phyloP scores from a whole-genome alignment of 2,329 filamentous ascomycete genomes.

The Trichoderma sp. region DNA sequence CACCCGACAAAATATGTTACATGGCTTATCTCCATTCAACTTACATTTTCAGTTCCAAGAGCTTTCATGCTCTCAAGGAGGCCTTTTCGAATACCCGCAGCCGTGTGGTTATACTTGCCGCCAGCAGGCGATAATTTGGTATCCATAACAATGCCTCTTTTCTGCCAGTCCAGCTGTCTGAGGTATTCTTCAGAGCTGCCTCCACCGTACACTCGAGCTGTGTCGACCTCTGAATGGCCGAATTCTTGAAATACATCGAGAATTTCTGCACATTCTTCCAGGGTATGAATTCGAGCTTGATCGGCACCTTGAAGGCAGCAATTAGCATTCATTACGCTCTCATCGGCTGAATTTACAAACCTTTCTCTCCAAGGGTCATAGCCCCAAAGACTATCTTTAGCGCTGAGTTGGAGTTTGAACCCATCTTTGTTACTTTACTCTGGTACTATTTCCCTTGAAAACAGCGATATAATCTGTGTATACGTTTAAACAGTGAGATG shows the following conservation, averaged over 20 bases:
- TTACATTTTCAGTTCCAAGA: constrained; percentile 28
- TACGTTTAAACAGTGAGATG: neutral
- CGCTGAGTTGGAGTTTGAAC: constrained; percentile 16
- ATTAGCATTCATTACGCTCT: neutral
- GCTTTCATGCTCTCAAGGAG: constrained; percentile 23
- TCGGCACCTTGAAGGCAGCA: neutral
- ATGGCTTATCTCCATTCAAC: neutral
- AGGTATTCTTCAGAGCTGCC: constrained; percentile 27
- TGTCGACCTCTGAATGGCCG: constrained; percentile 27
- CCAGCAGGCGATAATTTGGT: constrained; percentile 11
- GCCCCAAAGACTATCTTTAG: constrained; percentile 28
- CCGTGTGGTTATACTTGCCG: constrained; percentile 8
- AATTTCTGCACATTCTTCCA: constrained; percentile 21
- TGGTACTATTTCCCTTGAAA: too few species aligned
- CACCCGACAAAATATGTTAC: too few species aligned
- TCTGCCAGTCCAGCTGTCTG: constrained; percentile 22
- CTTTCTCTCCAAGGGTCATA: constrained; percentile 27
- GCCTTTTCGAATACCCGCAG: neutral
- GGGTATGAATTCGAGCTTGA: constrained; percentile 24
- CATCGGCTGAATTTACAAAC: neutral
- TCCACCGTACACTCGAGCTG: constrained; percentile 24
- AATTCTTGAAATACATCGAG: constrained; percentile 25
- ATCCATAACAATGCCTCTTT: constrained; percentile 24
- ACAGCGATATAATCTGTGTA: neutral
- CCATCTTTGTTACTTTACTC: neutral